Evolutionary conservation across 2,329 filamentous ascomycete species (phyloP), one percentile per base, ranked within the genome.

Genomic region (Penicillium sp.): DNA sequence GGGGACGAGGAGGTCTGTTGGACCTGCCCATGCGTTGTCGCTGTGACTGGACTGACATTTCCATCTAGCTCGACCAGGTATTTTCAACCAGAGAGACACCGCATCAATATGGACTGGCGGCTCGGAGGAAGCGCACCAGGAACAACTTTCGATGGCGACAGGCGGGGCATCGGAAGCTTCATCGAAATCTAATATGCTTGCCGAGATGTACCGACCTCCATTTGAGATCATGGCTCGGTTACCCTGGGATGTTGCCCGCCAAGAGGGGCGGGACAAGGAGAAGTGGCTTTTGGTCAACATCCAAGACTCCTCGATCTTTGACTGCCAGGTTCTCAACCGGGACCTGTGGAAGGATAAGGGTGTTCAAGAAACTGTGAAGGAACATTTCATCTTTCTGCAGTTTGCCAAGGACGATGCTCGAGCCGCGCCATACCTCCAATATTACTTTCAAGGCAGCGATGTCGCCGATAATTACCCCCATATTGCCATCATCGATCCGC

Each of bases 201-300:
- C 91, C 25, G 87, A 97, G 61, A 79, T 98, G 47, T 98, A 94
- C 68, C 80, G 90, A 26, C 93, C 93, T 2, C 93, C 93, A 0
- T 93, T 90, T 64, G 88, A 96, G 25, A 71, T 98, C 29, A 96
- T 98, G 73, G 81, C 80, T 15, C 79, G 80, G 21, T 67, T 87
- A 20, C 72, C 80, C n/a, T 95, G 87, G 83, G 87, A 95, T 50
- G 78, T 84, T 42, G 93, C 88, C 10, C 81, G 93, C 38, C 80
- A 90, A 11, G 76, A 89, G 54, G 93, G 91, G 45, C 94, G 93
- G 62, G 86, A 89, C 31, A 77, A 83, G 18, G 83, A 88, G 72
- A 96, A 94, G 65, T 98, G 93, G 93, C 79, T 98, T 33, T 68
- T 98, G 53, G 88, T 96, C 47, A 97, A 98, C 62, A 82, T 98